Conservation (phyloP, 129 eudicot species). For the Apium graveolens region DNA sequence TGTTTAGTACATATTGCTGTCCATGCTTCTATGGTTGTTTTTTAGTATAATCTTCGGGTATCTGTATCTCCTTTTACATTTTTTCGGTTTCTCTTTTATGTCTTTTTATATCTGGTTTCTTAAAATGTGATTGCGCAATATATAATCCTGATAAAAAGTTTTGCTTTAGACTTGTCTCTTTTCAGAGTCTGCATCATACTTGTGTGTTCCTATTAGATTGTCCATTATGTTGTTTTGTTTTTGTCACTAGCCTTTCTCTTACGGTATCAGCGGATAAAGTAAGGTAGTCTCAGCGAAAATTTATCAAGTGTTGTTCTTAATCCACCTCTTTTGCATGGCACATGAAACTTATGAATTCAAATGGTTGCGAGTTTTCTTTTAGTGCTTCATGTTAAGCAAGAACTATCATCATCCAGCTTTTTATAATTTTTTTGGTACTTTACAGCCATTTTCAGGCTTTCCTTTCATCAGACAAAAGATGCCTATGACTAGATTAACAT, state of each 20-base stretch:
- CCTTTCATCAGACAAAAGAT: not conserved
- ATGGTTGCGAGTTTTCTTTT: not conserved
- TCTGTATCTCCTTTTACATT: not conserved
- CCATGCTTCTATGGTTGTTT: not conserved
- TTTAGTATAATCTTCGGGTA: not conserved
- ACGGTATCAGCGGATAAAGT: not conserved
- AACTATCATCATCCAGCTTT: not conserved
- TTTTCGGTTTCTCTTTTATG: not conserved
- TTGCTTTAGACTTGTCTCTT: not conserved
- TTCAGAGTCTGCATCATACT: not conserved
- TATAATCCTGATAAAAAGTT: not conserved
- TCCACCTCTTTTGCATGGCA: not conserved
- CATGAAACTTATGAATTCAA: not conserved
- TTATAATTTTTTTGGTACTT: not conserved
- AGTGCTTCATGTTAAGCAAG: not conserved
- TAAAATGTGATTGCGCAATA: not conserved
- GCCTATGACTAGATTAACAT: not conserved
- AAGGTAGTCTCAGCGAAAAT: not conserved
- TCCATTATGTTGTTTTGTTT: not conserved
- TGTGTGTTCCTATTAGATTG: not conserved
- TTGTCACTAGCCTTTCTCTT: not conserved
- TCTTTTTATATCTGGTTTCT: not conserved
- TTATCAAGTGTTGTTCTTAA: not conserved
- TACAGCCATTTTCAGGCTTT: not conserved
- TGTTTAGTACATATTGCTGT: not conserved